Percentiles rank a stretch among this genome's conserved stretches.
These are phyloP conservation scores for Cladosporium cucumerinum DNA, from an alignment of 2,329 filamentous ascomycete species.

Conservation along the genomic window DNA sequence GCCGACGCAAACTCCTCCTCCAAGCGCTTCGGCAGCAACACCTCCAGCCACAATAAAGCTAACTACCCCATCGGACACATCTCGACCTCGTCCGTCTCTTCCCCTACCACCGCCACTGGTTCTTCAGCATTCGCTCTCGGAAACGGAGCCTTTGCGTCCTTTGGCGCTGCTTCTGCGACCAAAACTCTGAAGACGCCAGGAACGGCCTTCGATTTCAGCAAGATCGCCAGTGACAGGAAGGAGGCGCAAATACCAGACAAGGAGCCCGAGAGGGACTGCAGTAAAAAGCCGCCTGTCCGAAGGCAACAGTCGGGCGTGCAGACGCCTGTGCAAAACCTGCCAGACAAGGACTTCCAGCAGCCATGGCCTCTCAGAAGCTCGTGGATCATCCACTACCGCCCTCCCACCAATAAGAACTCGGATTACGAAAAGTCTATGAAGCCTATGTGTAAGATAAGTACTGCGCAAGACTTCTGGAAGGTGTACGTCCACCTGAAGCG, in stretches of 20 bases:
- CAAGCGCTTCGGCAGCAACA: constrained; percentile 66
- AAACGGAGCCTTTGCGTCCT: constrained; percentile 94
- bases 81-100: constrained; percentile 62
- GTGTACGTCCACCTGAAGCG: constrained; percentile 87
- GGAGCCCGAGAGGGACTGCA: constrained; percentile 30
- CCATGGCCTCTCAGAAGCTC: constrained; percentile 67
- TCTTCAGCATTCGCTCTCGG: constrained; percentile 91
- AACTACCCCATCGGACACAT: constrained; percentile 77
- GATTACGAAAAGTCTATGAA: constrained; percentile 98
- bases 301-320: constrained; percentile 27
- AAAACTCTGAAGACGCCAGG: constrained; percentile 80
- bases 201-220: constrained; percentile 73
- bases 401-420: constrained; percentile 93
- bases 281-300: constrained; percentile 24
- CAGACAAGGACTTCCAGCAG: constrained; percentile 11
- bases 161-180: constrained; percentile 63
- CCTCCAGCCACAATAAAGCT: constrained; percentile 65
- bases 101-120: constrained; percentile 70
- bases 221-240: constrained; percentile 59
- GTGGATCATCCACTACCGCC: constrained; percentile 97
- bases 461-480: constrained; percentile 86
- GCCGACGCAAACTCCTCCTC: constrained; percentile 50
- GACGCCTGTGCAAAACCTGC: constrained; percentile 14
- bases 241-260: constrained; percentile 46
- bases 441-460: constrained; percentile 75